phyloP scores from a whole-genome alignment of 2,329 filamentous ascomycete genomes.

The Ceratocystis variospora region DNA sequence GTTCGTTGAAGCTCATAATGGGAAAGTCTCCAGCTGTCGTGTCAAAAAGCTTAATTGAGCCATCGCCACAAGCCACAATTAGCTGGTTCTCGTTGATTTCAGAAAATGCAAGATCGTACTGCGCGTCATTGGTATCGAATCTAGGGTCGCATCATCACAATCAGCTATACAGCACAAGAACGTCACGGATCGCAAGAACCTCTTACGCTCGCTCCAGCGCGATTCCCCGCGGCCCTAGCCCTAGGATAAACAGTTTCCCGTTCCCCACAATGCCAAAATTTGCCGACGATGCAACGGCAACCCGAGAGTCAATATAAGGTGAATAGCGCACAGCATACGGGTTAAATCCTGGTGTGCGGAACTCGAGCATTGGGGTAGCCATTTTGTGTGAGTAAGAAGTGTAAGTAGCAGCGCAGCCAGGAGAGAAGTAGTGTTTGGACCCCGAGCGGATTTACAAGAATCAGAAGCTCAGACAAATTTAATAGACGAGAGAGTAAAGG shows the following conservation, averaged over 20 bases:
- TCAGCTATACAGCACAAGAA: not conserved
- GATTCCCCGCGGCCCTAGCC: slow-evolving; percentile 60
- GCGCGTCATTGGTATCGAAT: slow-evolving; percentile 92
- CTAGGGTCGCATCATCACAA: slow-evolving; percentile 30
- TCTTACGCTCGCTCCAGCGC: slow-evolving; percentile 69
- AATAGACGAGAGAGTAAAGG: not conserved
- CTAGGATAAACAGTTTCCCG: slow-evolving; percentile 73
- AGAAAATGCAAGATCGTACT: slow-evolving; percentile 91
- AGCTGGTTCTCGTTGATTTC: slow-evolving; percentile 94
- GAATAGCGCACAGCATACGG: slow-evolving; percentile 97
- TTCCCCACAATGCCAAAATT: slow-evolving; percentile 98
- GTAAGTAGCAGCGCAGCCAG: not conserved
- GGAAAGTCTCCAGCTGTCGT: slow-evolving; percentile 69
- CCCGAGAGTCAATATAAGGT: slow-evolving; percentile 88
- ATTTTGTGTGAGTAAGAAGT: slow-evolving; percentile 24
- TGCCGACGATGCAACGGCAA: slow-evolving; percentile 78
- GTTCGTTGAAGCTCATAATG: slow-evolving; percentile 82
- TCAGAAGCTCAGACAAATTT: not conserved
- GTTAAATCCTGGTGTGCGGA: slow-evolving; percentile 84
- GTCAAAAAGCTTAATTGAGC: slow-evolving; percentile 89
- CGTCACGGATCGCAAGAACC: not conserved
- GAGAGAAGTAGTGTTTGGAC: not conserved
- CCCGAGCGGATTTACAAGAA: not conserved
- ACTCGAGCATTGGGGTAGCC: slow-evolving; percentile 68
- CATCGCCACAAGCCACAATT: slow-evolving; percentile 78